Evolutionary conservation across 148 eudicot species (phyloP), one percentile per base, ranked within the genome.

Genomic region (Fagopyrum tataricum): DNA sequence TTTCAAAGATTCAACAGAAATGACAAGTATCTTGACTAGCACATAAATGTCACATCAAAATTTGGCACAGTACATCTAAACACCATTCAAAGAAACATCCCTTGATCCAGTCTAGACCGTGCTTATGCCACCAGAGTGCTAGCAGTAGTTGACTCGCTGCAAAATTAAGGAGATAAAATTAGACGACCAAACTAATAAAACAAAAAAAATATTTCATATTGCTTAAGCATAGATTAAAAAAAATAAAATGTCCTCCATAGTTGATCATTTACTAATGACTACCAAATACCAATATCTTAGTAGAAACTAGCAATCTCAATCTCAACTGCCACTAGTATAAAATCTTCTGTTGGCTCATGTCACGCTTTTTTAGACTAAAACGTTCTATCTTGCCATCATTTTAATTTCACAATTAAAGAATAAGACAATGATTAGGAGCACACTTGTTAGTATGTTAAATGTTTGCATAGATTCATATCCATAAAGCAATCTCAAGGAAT

Each of bases 41-140:
- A 64, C 5, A 64, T 39, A 31, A 37, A 61, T 13, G 44, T 39
- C 69, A 64, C 69, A 24, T 4, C 66, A 59, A 59, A 59, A 59
- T 59, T 59, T 59, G 39, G 66, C 9, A 39, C 66, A 59, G 66
- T 59, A 59, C 13, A 24, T 23, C 66, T 10, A 59, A 2, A 59
- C 23, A 59, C 13, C 13, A 24, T 24, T 59, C 40, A 12, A 76
- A 24, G 14, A 24, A 59, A 59, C 66, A 23, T n/a, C 56, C 15
- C 56, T 51, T 51, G 20, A 17, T 31, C 37, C 37, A 26, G 66
- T 31, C 37, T 11, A 24, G 6, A 59, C 66, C 23, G 2, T 39
- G 26, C 69, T 64, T 44, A 70, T 6, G 72, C 72, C 72, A 70
- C 72, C 10, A 70, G 51, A 43, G 72, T 70, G 72, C 72, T 70